Conservation (phyloP, 2,329 filamentous ascomycete species). For the Aspergillus sp. region DNA sequence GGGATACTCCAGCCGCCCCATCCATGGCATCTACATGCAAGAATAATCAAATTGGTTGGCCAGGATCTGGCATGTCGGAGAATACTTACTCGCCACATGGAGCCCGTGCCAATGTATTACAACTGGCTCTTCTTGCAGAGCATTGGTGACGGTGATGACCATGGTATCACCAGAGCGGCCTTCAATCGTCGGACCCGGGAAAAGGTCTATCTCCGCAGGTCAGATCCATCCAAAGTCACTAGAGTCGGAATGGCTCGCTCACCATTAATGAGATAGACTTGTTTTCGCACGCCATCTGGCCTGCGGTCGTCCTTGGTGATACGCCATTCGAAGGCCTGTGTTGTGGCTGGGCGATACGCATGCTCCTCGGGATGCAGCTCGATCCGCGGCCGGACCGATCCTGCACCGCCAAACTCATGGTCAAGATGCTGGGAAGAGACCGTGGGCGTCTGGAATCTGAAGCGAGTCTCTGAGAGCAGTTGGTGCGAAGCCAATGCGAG, state of each 20-base stretch:
- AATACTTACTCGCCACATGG: slow-evolving; percentile 37
- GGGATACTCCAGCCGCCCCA: slow-evolving; percentile 64
- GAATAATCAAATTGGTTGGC: slow-evolving; percentile 4
- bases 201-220: slow-evolving; percentile 28
- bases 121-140: slow-evolving; percentile 38
- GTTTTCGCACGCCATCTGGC: slow-evolving; percentile 54
- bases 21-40: slow-evolving; percentile 56
- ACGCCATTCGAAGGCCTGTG: slow-evolving; percentile 31
- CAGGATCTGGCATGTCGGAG: neutral
- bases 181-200: slow-evolving; percentile 53
- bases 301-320: slow-evolving; percentile 33
- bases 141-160: slow-evolving; percentile 46
- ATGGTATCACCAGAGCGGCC: slow-evolving; percentile 49
- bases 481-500: too few relatives aligned
- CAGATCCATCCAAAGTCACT: too few relatives aligned
- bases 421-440: too few relatives aligned
- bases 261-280: slow-evolving; percentile 53
- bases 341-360: slow-evolving; percentile 17
- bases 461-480: neutral
- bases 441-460: neutral
- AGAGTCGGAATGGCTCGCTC: neutral
- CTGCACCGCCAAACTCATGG: neutral
- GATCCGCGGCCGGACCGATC: slow-evolving; percentile 21
- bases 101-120: slow-evolving; percentile 52
- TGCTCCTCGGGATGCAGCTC: slow-evolving; percentile 47